These are phyloP conservation scores for Canariomyces notabilis DNA, from an alignment of 2,329 filamentous ascomycete genomes.

Conservation along the genomic window DNA sequence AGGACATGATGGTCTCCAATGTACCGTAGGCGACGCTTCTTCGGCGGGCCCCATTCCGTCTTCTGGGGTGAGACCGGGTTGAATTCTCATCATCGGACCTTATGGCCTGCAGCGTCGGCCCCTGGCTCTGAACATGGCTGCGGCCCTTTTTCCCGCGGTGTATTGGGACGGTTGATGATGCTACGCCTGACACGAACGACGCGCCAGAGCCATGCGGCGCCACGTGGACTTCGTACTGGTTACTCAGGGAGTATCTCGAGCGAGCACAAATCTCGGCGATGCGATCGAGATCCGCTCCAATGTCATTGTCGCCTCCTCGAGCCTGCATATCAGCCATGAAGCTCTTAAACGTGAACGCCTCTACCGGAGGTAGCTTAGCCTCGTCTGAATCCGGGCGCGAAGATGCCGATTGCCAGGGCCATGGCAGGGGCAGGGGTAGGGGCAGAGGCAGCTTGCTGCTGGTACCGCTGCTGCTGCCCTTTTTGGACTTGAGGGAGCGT, in stretches of 20 bases:
- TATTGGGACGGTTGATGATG: slow-evolving; percentile 16
- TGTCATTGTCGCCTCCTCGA: slow-evolving; percentile 39
- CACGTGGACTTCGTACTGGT: slow-evolving; percentile 63
- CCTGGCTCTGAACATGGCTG: slow-evolving; percentile 25
- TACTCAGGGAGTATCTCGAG: slow-evolving; percentile 60
- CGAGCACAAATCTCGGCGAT: slow-evolving; percentile 64
- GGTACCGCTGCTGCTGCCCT: slow-evolving; percentile 23
- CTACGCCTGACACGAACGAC: slow-evolving; percentile 35
- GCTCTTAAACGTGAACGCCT: slow-evolving; percentile 61
- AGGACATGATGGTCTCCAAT: slow-evolving; percentile 62
- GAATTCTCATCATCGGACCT: slow-evolving; percentile 49
- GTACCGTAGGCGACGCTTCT: slow-evolving; percentile 56
- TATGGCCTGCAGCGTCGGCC: slow-evolving; percentile 52
- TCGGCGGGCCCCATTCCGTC: slow-evolving; percentile 39
- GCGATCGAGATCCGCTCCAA: slow-evolving; percentile 55
- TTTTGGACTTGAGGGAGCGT: slow-evolving; percentile 37
- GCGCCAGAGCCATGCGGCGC: slow-evolving; percentile 56
- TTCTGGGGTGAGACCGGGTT: slow-evolving; percentile 33
- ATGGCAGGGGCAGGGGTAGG: slow-evolving; percentile 24
- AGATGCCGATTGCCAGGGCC: slow-evolving; percentile 25
- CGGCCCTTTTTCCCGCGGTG: slow-evolving; percentile 22
- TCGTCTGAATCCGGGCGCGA: slow-evolving; percentile 22
- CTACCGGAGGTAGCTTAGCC: slow-evolving; percentile 53
- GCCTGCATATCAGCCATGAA: slow-evolving; percentile 55
- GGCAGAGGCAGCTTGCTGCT: slow-evolving; percentile 18